Percentiles rank a stretch among this genome's conserved stretches.
phyloP scores from a whole-genome alignment of 495 filamentous ascomycete species.

The Neurospora sp. region DNA sequence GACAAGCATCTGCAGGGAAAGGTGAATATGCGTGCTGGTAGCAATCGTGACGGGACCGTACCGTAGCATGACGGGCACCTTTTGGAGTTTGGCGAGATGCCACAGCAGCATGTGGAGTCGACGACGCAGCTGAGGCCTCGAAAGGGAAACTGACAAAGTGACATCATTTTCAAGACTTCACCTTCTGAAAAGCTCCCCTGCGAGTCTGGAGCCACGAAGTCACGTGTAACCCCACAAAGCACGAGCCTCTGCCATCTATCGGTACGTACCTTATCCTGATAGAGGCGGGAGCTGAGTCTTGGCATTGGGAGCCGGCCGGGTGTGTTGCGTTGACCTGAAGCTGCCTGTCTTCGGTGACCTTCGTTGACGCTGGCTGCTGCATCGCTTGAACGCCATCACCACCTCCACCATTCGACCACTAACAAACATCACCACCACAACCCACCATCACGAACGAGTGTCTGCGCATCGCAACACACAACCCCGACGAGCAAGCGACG shows the following conservation, averaged over 20 bases:
- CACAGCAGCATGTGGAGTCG: neutral
- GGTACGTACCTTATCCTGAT: neutral
- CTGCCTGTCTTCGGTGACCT: conserved; percentile 15
- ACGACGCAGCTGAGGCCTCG: neutral
- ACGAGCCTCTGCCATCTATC: neutral
- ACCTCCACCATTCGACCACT: conserved; percentile 1
- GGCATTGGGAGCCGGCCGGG: conserved; percentile 6
- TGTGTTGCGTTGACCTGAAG: conserved; percentile 26
- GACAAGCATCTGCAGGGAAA: neutral
- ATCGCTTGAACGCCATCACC: neutral
- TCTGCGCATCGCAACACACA: neutral
- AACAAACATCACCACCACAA: neutral
- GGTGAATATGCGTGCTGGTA: neutral
- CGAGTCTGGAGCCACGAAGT: neutral
- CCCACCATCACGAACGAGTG: neutral
- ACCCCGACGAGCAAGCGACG: neutral
- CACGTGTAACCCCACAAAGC: conserved; percentile 3
- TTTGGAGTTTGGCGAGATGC: neutral
- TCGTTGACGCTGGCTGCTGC: too few species aligned
- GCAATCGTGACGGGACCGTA: neutral
- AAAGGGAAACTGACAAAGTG: neutral
- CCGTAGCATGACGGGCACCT: neutral
- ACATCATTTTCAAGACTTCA: neutral
- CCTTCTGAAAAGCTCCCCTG: neutral
- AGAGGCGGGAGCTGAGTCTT: conserved; percentile 1